Percentiles rank a stretch among this genome's conserved stretches.
phyloP scores from a whole-genome alignment of 495 filamentous ascomycete genomes.

The Hyaloscypha bicolor region DNA sequence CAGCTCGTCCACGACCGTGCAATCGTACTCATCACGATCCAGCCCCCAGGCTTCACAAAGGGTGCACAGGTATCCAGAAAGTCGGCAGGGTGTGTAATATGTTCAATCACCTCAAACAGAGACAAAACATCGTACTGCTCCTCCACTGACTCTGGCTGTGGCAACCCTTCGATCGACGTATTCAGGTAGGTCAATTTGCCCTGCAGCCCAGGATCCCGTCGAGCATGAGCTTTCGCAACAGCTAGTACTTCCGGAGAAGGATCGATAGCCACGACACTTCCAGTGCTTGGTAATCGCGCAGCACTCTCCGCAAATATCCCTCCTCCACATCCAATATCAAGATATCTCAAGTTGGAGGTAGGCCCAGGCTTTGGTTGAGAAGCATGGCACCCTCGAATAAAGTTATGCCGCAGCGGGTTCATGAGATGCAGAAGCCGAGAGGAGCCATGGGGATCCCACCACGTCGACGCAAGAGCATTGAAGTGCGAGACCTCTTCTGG shows the following conservation, averaged over 20 bases:
- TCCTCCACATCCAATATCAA: constrained; percentile 94
- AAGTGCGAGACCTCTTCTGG: constrained; percentile 90
- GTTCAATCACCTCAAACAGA: constrained; percentile 93
- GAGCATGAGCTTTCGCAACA: constrained; percentile 75
- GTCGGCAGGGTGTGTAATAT: constrained; percentile 69
- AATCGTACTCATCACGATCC: constrained; percentile 90
- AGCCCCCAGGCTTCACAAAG: constrained; percentile 87
- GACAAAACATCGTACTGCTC: constrained; percentile 74
- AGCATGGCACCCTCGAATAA: constrained; percentile 73
- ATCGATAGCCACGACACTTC: constrained; percentile 79
- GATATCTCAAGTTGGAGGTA: constrained; percentile 58
- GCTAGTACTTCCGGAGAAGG: constrained; percentile 76
- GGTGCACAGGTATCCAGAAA: constrained; percentile 70
- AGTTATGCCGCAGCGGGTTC: constrained; percentile 95
- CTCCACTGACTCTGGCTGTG: constrained; percentile 40
- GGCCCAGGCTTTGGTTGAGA: constrained; percentile 40
- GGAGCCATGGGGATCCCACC: constrained; percentile 96
- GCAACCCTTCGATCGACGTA: constrained; percentile 67
- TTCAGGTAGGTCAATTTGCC: constrained; percentile 64
- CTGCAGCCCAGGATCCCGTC: constrained; percentile 61
- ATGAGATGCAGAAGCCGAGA: constrained; percentile 94
- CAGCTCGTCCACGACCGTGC: constrained; percentile 84
- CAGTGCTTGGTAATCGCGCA: constrained; percentile 69
- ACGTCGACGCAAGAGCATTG: constrained; percentile 85
- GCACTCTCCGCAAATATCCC: constrained; percentile 95